Conservation (phyloP, 2,329 filamentous ascomycete species). For the Sclerotiophoma versabilis region DNA sequence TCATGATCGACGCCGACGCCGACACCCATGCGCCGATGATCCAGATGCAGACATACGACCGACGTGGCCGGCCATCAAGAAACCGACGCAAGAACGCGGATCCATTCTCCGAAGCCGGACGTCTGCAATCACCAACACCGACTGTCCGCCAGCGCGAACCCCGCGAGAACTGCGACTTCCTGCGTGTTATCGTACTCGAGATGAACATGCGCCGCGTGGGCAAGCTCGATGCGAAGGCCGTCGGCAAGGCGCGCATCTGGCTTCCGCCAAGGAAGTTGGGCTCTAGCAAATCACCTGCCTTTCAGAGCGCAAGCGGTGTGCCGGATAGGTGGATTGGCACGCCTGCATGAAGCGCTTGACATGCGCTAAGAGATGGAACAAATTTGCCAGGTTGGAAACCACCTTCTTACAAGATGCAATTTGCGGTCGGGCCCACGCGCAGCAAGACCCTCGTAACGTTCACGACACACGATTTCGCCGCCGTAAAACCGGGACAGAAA, state of each 20-base stretch:
- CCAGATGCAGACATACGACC: constrained; percentile 68
- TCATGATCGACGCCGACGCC: constrained; percentile 44
- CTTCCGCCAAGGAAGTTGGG: constrained; percentile 61
- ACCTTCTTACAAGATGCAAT: background rate
- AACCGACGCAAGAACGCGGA: constrained; percentile 41
- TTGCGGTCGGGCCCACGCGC: constrained; percentile 28
- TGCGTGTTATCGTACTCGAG: constrained; percentile 69
- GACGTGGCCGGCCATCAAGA: constrained; percentile 41
- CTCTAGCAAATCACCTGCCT: constrained; percentile 35
- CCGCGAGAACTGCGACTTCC: constrained; percentile 68
- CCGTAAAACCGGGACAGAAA: constrained; percentile 9
- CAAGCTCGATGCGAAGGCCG: constrained; percentile 64
- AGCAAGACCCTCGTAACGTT: constrained; percentile 19
- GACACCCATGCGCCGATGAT: constrained; percentile 61
- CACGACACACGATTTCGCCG: background rate
- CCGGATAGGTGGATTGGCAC: constrained; percentile 48
- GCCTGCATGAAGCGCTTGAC: constrained; percentile 25
- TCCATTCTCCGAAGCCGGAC: constrained; percentile 53
- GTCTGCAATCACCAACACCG: constrained; percentile 50
- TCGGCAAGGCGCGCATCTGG: constrained; percentile 66
- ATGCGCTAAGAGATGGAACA: constrained; percentile 12
- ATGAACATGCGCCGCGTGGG: constrained; percentile 72
- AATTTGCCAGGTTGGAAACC: constrained; percentile 12
- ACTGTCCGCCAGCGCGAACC: constrained; percentile 66
- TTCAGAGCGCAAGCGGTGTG: constrained; percentile 36